Evolutionary conservation across 1,139 yeast genomes (phyloP).

Genomic region (Dujonia santamariae): DNA sequence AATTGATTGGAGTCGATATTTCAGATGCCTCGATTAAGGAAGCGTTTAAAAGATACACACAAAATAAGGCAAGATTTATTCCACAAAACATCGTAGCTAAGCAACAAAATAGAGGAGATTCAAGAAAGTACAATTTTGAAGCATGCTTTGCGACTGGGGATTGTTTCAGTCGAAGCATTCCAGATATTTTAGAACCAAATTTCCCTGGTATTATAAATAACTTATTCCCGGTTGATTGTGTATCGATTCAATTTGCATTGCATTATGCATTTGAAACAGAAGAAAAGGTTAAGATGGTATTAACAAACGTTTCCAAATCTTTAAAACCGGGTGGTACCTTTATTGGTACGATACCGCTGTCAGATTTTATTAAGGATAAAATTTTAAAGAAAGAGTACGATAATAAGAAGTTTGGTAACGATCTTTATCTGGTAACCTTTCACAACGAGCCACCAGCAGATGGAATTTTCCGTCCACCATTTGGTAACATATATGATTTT

Average conservation of each 20-base stretch:
- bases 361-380: conserved; percentile 75
- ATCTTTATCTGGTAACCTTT: conserved; percentile 76
- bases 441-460: conserved; percentile 70
- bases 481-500: conserved; percentile 80
- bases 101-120: conserved; percentile 36
- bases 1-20: conserved; percentile 87
- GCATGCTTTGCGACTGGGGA: conserved; percentile 90
- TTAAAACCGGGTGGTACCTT: conserved; percentile 80
- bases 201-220: conserved; percentile 52
- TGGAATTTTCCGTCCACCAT: conserved; percentile 71
- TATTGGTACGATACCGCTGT: conserved; percentile 91
- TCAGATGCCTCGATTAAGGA: conserved; percentile 86
- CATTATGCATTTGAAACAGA: conserved; percentile 94
- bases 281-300: conserved; percentile 66
- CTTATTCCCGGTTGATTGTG: conserved; percentile 81
- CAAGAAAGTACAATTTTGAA: conserved; percentile 55
- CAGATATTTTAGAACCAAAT: conserved; percentile 66
- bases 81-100: conserved; percentile 18
- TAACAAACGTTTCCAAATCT: conserved; percentile 73
- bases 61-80: conserved; percentile 39
- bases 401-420: conserved; percentile 77
- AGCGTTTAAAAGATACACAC: conserved; percentile 70
- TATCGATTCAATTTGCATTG: conserved; percentile 85
- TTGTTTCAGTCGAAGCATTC: conserved; percentile 70
- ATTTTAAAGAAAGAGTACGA: conserved; percentile 38